Percentiles rank a stretch among this genome's conserved stretches.
Conservation (phyloP, 495 filamentous ascomycete species). For the Podospora pseudopauciseta region DNA sequence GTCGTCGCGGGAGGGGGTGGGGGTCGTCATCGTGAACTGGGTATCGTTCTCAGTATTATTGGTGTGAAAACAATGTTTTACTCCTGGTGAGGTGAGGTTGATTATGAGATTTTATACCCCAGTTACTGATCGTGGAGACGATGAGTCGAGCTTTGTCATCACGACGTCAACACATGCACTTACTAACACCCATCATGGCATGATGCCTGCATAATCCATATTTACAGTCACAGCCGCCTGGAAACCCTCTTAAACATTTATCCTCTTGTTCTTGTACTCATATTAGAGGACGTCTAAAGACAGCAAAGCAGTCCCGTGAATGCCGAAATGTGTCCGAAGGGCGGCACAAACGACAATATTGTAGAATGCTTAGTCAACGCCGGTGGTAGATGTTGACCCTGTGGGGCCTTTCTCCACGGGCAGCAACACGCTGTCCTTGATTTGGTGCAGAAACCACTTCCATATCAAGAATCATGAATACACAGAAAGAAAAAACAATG, state of each 20-base stretch:
- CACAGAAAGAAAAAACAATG: no score
- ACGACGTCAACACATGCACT: not conserved
- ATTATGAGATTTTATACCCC: not conserved
- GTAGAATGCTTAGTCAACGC: not conserved
- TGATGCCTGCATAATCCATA: not conserved
- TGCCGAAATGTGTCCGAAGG: not conserved
- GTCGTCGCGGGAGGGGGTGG: slow-evolving; percentile 6
- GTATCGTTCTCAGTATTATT: no score
- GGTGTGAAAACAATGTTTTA: no score
- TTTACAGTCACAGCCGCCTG: no score
- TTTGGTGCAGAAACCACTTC: no score
- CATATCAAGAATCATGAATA: no score
- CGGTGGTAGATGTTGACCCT: not conserved
- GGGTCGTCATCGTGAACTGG: slow-evolving; percentile 3
- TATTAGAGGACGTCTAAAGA: not conserved
- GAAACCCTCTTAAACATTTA: not conserved
- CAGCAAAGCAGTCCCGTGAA: not conserved
- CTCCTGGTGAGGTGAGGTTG: not conserved
- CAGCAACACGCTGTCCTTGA: not conserved
- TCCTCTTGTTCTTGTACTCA: not conserved
- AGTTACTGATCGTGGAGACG: no score
- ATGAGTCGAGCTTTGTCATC: not conserved
- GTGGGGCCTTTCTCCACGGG: not conserved
- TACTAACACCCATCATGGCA: not conserved
- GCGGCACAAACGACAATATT: not conserved